Evolutionary conservation across 352 stramenopile species (phyloP).

Genomic region (Phytophthora crassamura): DNA sequence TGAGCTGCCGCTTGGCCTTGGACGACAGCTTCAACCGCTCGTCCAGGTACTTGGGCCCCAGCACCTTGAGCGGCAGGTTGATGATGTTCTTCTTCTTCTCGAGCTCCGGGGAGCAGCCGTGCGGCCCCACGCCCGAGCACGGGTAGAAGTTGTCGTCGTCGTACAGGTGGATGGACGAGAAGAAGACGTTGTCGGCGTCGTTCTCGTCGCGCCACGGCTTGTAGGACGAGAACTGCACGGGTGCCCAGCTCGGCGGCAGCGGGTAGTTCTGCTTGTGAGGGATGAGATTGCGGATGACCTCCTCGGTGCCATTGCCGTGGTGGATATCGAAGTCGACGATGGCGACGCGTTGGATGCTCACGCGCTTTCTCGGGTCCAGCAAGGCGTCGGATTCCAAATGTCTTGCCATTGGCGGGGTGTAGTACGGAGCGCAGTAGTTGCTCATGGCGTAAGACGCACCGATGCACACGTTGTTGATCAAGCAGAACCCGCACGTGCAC

Average conservation of each 20-base stretch:
- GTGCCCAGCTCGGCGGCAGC: constrained; percentile 67
- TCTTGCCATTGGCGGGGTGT: constrained; percentile 20
- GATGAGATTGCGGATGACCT: constrained; percentile 68
- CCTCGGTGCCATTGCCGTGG: constrained; percentile 70
- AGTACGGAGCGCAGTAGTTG: constrained; percentile 55
- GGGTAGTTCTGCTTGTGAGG: constrained; percentile 71
- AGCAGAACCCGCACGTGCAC: constrained; percentile 71
- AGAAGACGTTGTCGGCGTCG: constrained; percentile 71
- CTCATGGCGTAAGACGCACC: constrained; percentile 63
- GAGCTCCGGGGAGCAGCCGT: constrained; percentile 59
- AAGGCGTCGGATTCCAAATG: constrained; percentile 1
- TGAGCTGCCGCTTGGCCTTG: constrained; percentile 60
- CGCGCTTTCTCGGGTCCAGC: constrained; percentile 15
- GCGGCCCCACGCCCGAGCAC: constrained; percentile 54
- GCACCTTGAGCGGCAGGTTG: constrained; percentile 60
- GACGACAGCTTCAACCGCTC: constrained; percentile 58
- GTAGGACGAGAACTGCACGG: constrained; percentile 64
- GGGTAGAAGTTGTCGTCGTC: constrained; percentile 76
- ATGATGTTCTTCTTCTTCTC: constrained; percentile 54
- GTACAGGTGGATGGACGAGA: constrained; percentile 68
- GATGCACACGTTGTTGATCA: constrained; percentile 79
- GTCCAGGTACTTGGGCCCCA: constrained; percentile 65
- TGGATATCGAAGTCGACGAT: constrained; percentile 82
- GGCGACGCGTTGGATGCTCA: constrained; percentile 50
- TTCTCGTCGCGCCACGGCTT: constrained; percentile 73